Percentiles rank a stretch among this genome's conserved stretches.
Conservation (phyloP, 2,329 filamentous ascomycete species). For the Coniochaeta sp. region DNA sequence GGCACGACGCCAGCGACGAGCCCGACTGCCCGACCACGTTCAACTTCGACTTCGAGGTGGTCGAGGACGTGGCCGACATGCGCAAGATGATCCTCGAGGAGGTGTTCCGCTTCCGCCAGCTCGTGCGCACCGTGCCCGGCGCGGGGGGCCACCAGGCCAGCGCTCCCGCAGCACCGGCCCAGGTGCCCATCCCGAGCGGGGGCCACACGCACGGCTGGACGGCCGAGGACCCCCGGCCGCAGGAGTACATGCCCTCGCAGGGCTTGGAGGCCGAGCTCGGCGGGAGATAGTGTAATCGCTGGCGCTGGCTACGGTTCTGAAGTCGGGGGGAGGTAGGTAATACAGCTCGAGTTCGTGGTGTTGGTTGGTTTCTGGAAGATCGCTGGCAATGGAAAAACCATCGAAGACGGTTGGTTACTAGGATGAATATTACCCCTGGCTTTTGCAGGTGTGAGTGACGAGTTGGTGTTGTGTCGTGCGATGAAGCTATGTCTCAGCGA, state of each 20-base stretch:
- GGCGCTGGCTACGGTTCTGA: background rate
- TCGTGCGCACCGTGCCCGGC: conserved; percentile 44
- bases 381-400: too few relatives aligned
- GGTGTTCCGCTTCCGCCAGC: conserved; percentile 74
- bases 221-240: conserved; percentile 51
- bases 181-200: conserved; percentile 46
- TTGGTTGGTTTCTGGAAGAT: background rate
- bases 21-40: conserved; percentile 89
- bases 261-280: conserved; percentile 54
- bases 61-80: conserved; percentile 93
- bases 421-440: too few relatives aligned
- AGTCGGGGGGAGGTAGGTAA: background rate
- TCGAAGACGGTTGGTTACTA: too few relatives aligned
- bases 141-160: conserved; percentile 15
- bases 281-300: conserved; percentile 19
- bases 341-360: background rate
- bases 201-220: conserved; percentile 41
- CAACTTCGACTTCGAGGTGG: conserved; percentile 97
- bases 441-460: background rate
- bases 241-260: conserved; percentile 45
- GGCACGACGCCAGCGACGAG: conserved; percentile 97
- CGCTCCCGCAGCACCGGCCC: conserved; percentile 25
- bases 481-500: background rate
- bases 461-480: background rate
- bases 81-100: conserved; percentile 96